Base-by-base conservation (phyloP, 345 rosid genomes). In the Nasturtium officinale region DNA sequence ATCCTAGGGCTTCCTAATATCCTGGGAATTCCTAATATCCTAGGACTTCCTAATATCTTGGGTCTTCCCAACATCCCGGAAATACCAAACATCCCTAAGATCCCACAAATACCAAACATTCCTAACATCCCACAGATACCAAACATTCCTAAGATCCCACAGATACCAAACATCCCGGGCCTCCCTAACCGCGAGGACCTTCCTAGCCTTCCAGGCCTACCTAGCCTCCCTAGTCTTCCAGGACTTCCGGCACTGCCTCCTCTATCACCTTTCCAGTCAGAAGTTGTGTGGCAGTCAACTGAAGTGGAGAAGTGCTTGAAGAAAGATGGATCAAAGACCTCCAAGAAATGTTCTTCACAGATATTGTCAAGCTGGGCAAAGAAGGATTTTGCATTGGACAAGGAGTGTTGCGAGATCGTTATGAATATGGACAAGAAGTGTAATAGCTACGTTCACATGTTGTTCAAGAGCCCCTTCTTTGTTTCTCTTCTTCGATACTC, bases 401-500 rank as follows among this genome's bases (percentile, higher is more conserved):
- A 42, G n/a, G 54, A 56, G 5, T 56, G 73, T 1, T 69, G 64
- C 30, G 10, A 43, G 45, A 43, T 69, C 4, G 20, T 69, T 29
- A 3, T 69, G 20, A 56, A 45, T 25, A 13, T 56, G 64, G 32
- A 43, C 32, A 69, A 30, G 42, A 42, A 30, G 23, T 69, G 64
- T 21, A 9, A 69, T 18, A 56, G 18, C 6, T 32, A 69, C 21
- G 32, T 57, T 20, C 45, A 15, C 10, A 29, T 43, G 65, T 42
- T 69, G 55, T 42, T 56, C 11, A 69, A 30, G 46, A 56, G 55
- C 23, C 73, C 53, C 0, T 43, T 69, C 32, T 43, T 56, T 7
- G 45, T 12, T 56, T 53, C 55, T 35, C 26, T 67, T 69, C 65
- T 69, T 43, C 73, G 13, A 30, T 13, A 69, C 45, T 69, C 55